Evolutionary conservation across 108 stramenopile genomes (phyloP).

Genomic region (Nitzschia sp.): DNA sequence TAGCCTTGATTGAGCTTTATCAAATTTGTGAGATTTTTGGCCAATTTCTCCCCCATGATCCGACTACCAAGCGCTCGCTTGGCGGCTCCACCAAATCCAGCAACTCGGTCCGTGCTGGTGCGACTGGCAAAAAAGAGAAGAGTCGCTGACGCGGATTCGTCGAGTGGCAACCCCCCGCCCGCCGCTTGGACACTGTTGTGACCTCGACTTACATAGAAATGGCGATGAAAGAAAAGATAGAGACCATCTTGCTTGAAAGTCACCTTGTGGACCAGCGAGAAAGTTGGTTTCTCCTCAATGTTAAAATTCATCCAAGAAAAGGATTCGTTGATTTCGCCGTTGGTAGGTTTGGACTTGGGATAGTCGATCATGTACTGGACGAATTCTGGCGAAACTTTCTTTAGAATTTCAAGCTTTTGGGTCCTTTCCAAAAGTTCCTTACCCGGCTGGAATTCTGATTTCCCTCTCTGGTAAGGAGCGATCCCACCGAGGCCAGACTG

Average conservation of each 20-base stretch:
- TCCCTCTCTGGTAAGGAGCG: slow-evolving; percentile 39
- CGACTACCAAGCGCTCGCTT: slow-evolving; percentile 55
- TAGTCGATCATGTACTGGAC: slow-evolving; percentile 49
- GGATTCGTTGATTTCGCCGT: slow-evolving; percentile 29
- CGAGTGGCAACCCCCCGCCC: slow-evolving; percentile 42
- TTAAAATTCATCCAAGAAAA: slow-evolving; percentile 60
- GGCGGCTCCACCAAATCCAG: slow-evolving; percentile 54
- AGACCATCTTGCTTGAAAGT: slow-evolving; percentile 37
- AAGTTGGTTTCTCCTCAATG: slow-evolving; percentile 61
- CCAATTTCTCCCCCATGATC: slow-evolving; percentile 38
- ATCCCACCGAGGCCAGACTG: slow-evolving; percentile 51
- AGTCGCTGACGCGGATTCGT: slow-evolving; percentile 17
- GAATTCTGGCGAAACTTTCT: slow-evolving; percentile 43
- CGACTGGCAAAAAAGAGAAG: slow-evolving; percentile 51
- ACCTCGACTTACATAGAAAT: slow-evolving; percentile 55
- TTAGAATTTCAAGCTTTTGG: slow-evolving; percentile 27
- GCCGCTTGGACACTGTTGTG: slow-evolving; percentile 65
- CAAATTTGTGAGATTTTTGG: slow-evolving; percentile 20
- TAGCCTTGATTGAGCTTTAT: no score
- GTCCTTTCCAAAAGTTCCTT: slow-evolving; percentile 50
- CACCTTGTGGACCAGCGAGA: slow-evolving; percentile 48
- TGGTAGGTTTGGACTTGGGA: slow-evolving; percentile 50
- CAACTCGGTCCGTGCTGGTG: slow-evolving; percentile 59
- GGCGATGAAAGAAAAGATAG: slow-evolving; percentile 52
- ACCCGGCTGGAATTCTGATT: slow-evolving; percentile 44